Base-by-base conservation (phyloP, 2,329 filamentous ascomycete species). In the Trichoderma sp. region DNA sequence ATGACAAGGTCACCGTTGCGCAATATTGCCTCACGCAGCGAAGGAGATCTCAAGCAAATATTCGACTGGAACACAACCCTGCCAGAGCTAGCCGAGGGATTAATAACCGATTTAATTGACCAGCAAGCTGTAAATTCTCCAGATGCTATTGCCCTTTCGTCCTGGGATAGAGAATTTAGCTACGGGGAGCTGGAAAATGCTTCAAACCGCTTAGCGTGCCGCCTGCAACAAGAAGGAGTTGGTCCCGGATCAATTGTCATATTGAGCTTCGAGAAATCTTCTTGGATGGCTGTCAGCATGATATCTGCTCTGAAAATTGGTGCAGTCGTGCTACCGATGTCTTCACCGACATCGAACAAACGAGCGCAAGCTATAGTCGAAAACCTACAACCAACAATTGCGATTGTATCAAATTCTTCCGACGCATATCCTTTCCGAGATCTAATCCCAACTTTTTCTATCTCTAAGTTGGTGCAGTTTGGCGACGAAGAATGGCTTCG, bases 111-210 rank as follows among this genome's bases (percentile, higher is more conserved):
- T 14, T 27, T 77, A 6, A 73, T 78, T 6, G 41, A 60, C 33
- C 71, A 77, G 14, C 62, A 71, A 29, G 77, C 74, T 9, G 14
- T 68, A 31, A 71, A 75, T 14, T 68, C 71, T n/a, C 80, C 78
- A 14, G 18, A 71, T 29, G 78, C 76, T 8, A 68, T 71, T 16
- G 80, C 80, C 3, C 64, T 81, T 31, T 79, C 74, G 31, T 78
- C 80, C 4, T 81, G 79, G 80, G 80, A 81, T 56, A 79, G 85
- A 9, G 75, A 79, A 50, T 82, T 86, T 68, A 85, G 84, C 9
- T 87, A 87, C 76, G 72, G 78, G 45, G 81, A 87, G 59, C 79
- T 87, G 2, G 78, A 81, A 41, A 60, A 59, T 5, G 45, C 74
- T 12, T 76, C 78, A 7, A 73, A 45, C 27, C 62, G 29, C 8